Percentiles rank a stretch among this genome's conserved stretches.
These are phyloP conservation scores for Solanum phureja DNA, from an alignment of 257 asterid genomes.

Conservation along the genomic window DNA sequence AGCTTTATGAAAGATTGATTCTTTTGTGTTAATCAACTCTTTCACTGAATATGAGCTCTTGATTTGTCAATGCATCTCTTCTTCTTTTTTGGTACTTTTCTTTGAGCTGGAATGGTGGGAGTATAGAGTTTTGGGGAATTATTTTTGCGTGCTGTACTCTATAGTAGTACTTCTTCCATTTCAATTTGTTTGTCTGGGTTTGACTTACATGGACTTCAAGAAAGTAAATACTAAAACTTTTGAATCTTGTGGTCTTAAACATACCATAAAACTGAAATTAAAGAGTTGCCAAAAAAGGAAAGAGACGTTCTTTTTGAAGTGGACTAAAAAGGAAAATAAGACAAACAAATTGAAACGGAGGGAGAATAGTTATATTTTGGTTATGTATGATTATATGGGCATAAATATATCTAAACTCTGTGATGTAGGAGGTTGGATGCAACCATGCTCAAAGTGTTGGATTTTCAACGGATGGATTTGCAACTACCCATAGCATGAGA, in stretches of 20 bases:
- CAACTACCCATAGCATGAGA: conserved; percentile 82
- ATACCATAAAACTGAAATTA: neutral
- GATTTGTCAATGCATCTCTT: conserved; percentile 10
- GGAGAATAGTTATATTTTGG: neutral
- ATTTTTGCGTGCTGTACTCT: neutral
- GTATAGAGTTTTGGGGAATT: neutral
- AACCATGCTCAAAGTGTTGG: conserved; percentile 96
- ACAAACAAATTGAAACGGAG: neutral
- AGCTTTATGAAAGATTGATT: neutral
- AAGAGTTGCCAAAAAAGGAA: neutral
- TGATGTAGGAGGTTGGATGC: conserved; percentile 80
- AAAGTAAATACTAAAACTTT: neutral
- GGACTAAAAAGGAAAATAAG: neutral
- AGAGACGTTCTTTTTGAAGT: neutral
- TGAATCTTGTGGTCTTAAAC: neutral
- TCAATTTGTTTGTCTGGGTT: neutral
- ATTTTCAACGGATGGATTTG: conserved; percentile 91
- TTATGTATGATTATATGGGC: neutral
- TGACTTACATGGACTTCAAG: neutral
- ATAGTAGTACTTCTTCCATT: neutral
- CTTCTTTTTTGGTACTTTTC: neutral
- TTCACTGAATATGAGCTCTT: neutral
- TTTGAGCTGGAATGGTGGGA: neutral
- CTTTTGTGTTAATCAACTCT: neutral
- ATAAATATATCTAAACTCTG: neutral